Base-by-base conservation (phyloP, 129 eudicot genomes). In the Lonicera japonica region DNA sequence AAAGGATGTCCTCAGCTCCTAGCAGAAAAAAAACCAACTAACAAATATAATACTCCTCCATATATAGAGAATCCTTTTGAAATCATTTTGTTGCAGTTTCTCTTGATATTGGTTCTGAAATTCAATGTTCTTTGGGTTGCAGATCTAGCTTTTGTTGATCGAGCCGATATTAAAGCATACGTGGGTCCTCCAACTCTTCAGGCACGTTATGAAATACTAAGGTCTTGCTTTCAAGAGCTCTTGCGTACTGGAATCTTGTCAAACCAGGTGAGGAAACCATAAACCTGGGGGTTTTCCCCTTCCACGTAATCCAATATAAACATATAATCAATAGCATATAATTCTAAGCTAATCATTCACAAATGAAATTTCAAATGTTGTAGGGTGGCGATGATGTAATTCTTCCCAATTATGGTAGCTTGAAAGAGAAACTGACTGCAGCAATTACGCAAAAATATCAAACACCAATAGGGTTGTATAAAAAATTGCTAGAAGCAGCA, bases 151-250 rank as follows among this genome's bases (percentile, higher is more conserved):
- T 92, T 92, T 75, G 96, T 88, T 43, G 99, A 92, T 74, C 90
- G 99, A 63, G 99, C 99, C 29, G 99, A 92, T 83, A 92, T 92
- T 56, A 92, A 92, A 82, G 99, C 99, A 18, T 92, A 92, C 16
- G 95, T 92, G 20, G 99, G 99, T 16, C 99, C 99, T 66, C 96
- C 99, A 68, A 87, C 99, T 55, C 79, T 88, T 68, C 91, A 88
- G 75, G 96, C 99, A 72, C 95, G 96, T 29, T 92, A 92, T 68
- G 95, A 92, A 68, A 92, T 92, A 69, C 84, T 92, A 55, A 66
- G 87, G 63, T 92, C 99, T 25, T 92, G 95, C 67, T 63, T 92
- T 60, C 90, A 77, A 57, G 99, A 92, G 80, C 99, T 92, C 56
- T 65, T 92, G 54, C 65, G 99, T 61, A 72, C 91, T 5, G 86